phyloP scores from a whole-genome alignment of 495 filamentous ascomycete species.

The Penicillium simplicissimum region DNA sequence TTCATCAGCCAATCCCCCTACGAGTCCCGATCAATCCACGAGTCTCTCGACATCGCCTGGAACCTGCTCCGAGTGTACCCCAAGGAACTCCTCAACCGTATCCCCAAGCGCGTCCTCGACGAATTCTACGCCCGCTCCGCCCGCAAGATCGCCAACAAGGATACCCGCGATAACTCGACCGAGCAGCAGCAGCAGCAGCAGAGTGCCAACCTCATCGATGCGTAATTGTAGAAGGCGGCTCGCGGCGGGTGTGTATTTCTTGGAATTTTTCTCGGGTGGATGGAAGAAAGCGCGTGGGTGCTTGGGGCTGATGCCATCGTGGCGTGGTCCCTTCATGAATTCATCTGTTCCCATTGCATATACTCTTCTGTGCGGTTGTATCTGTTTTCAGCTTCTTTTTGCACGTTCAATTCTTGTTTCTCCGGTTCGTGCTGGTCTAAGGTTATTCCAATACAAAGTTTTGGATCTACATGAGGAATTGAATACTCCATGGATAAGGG shows the following conservation, averaged over 20 bases:
- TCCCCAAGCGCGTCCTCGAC: slow-evolving; percentile 88
- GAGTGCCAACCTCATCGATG: slow-evolving; percentile 66
- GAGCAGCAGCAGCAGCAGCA: slow-evolving; percentile 41
- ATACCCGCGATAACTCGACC: slow-evolving; percentile 69
- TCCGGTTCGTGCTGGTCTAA: slow-evolving; percentile 3
- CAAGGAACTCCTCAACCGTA: slow-evolving; percentile 95
- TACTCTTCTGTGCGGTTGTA: slow-evolving; percentile 25
- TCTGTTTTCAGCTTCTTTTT: slow-evolving; percentile 14
- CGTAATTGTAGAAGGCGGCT: slow-evolving; percentile 19
- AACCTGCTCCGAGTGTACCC: slow-evolving; percentile 93
- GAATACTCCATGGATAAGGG: background rate
- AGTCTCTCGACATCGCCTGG: slow-evolving; percentile 95
- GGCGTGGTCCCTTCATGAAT: slow-evolving; percentile 8
- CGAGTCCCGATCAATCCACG: slow-evolving; percentile 83
- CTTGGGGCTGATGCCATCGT: background rate
- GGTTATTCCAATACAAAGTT: slow-evolving; percentile 3
- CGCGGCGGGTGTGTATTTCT: background rate
- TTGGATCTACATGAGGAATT: background rate
- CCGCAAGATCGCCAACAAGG: slow-evolving; percentile 56
- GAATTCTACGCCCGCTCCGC: slow-evolving; percentile 84
- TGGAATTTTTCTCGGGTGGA: slow-evolving; percentile 11
- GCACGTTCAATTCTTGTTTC: slow-evolving; percentile 5
- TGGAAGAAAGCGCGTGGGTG: slow-evolving; percentile 12
- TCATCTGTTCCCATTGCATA: slow-evolving; percentile 24
- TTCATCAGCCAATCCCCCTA: slow-evolving; percentile 94